phyloP scores from a whole-genome alignment of 176 grass and related monocot genomes.

The Juncus effusus region DNA sequence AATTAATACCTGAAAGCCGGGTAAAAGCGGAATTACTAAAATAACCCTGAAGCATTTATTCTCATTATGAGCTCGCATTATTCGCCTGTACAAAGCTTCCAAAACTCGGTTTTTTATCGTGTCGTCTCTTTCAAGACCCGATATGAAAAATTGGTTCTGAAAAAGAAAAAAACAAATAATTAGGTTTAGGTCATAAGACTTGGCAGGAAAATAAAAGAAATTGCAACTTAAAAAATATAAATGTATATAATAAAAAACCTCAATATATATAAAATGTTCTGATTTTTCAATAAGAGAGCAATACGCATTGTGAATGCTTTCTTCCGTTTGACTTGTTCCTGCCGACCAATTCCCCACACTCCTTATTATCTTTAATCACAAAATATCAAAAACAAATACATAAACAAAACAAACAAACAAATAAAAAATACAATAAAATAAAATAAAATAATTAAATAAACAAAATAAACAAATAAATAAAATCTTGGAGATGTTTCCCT shows the following conservation, averaged over 20 bases:
- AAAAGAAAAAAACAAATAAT: conserved; percentile 19
- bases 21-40: conserved; percentile 76
- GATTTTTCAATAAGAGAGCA: conserved; percentile 73
- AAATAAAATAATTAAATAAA: neutral
- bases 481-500: neutral
- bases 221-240: neutral
- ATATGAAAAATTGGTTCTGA: conserved; percentile 95
- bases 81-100: conserved; percentile 75
- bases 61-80: conserved; percentile 67
- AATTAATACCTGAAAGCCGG: conserved; percentile 65
- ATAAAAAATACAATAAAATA: conserved; percentile 15
- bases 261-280: conserved; percentile 70
- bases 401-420: conserved; percentile 2
- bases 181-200: conserved; percentile 9
- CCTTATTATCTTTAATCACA: conserved; percentile 50
- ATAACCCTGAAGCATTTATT: conserved; percentile 65
- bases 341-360: conserved; percentile 74
- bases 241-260: conserved; percentile 33
- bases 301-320: conserved; percentile 80
- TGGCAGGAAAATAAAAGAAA: neutral
- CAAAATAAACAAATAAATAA: conserved; percentile 3
- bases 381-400: neutral
- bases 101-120: conserved; percentile 74
- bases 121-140: conserved; percentile 71
- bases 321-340: conserved; percentile 78